Conservation (phyloP, 2,329 filamentous ascomycete genomes). For the Dendrostoma leiphaemia region DNA sequence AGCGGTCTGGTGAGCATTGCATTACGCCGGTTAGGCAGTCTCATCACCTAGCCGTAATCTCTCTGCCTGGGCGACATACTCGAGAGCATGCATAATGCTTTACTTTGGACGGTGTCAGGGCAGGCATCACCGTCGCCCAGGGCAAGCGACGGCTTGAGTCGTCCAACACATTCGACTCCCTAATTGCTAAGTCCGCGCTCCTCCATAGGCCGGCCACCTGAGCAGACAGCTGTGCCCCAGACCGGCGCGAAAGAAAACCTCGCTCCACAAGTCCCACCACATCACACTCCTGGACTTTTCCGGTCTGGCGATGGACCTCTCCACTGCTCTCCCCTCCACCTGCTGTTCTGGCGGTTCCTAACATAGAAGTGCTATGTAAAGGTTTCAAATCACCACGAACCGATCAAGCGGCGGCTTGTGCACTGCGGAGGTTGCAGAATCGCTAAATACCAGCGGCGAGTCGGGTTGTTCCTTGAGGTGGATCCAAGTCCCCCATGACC, state of each 20-base stretch:
- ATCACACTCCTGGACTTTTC: background rate
- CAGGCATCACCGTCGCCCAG: too few relatives aligned
- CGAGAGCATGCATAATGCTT: too few relatives aligned
- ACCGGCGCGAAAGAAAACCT: background rate
- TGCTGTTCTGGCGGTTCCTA: too few relatives aligned
- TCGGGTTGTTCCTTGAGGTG: slow-evolving; percentile 17
- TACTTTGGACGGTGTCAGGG: too few relatives aligned
- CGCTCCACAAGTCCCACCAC: background rate
- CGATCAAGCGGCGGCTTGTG: slow-evolving; percentile 3
- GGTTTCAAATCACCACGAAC: background rate
- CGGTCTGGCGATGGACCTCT: background rate
- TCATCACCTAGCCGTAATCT: too few relatives aligned
- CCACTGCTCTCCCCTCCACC: too few relatives aligned
- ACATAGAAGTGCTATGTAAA: background rate
- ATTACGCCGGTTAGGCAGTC: background rate
- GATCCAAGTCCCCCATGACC: slow-evolving; percentile 19
- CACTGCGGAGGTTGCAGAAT: slow-evolving; percentile 14
- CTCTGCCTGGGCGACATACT: too few relatives aligned
- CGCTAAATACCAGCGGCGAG: slow-evolving; percentile 7
- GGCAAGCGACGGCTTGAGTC: too few relatives aligned
- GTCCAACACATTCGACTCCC: too few relatives aligned
- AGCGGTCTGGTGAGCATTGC: background rate
- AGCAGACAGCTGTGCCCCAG: background rate
- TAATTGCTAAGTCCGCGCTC: too few relatives aligned
- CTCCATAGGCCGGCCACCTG: too few relatives aligned